Base-by-base conservation (phyloP, 805 yeast species). In the Wickerhamomyces queroliae region DNA sequence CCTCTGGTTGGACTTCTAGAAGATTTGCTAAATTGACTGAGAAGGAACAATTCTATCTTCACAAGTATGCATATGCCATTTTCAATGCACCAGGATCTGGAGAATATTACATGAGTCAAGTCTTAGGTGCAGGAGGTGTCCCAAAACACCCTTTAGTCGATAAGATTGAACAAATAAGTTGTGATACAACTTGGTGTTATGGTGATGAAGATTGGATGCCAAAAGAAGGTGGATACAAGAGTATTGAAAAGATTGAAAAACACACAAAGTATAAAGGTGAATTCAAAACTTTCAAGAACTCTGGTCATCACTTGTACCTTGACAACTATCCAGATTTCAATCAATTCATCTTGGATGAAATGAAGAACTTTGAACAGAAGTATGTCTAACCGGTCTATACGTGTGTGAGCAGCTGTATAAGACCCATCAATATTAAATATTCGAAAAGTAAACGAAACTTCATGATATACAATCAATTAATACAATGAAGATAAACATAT, bases 31-130 rank as follows among this genome's bases (percentile, higher is more conserved):
- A 72, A 31, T 63, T 86, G 30, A 53, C 66, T 2, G 46, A 59
- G 7, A 43, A 42, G 2, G 56, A 53, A 23, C 82, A 80, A 51
- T 61, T 70, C 18, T 65, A 76, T 6, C 64, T 91, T 47, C 98
- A 93, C 55, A 68, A 70, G 47, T 93, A 93, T 58, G 68, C 91
- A 0, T 90, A 91, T 60, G 76, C 80, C 4, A 86, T 90, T 11
- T 93, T 93, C 68, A 85, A 81, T 47, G 82, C 86, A 7, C 76
- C 70, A 4, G 99, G 99, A 0, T 85, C 95, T 0, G 98, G 98
- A 7, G 99, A 91, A 62, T 91, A 91, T 58, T 80, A 91, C 69
- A 66, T 93, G 47, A 84, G 87, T 48, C 84, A 83, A 54, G 67
- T 89, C 16, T 64, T 91, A 19, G 90, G 87, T 0, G 95, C 96